Evolutionary conservation across 805 yeast species (phyloP), one percentile per base, ranked within the genome.

Genomic region (Yarrowia keelungensis): DNA sequence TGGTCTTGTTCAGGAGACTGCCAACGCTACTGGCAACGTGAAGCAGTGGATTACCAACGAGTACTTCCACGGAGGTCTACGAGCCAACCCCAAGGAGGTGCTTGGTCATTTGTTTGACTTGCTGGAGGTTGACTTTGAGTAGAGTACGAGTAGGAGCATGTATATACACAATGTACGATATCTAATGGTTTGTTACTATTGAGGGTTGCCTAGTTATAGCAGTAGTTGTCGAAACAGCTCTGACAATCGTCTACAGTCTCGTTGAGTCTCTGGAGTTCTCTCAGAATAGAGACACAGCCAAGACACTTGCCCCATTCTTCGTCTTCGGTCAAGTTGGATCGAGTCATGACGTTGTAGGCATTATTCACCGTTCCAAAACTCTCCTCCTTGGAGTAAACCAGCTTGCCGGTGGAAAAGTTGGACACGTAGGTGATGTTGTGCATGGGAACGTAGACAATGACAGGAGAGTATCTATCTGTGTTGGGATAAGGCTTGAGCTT

Each of bases 221-320:
- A 92, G 77, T 91, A 91, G 3, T 80, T 80, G 41, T 81, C 79
- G 76, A 91, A 90, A 76, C 97, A 92, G 61, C 79, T 70, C 72
- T 85, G 78, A 80, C 97, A 92, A 74, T 89, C 91, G 1, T 82
- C 87, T n/a, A 69, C 73, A 12, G 81, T 77, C 73, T 88, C 86
- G 26, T 49, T 39, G 16, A 35, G 38, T 75, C 92, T 83, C 79
- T 91, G 95, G 75, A 88, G 87, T 49, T 89, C 85, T 76, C 97
- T 86, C 79, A 91, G 88, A 69, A 91, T 82, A 47, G 91, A 84
- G 11, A 97, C 97, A 82, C 97, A 91, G 1, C 90, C 90, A 53
- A 91, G 83, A 80, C 97, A 91, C 5, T 87, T 84, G 50, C 85
- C 80, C 87, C 90, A 91, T 43, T 89, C 86, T 3, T 79, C 75